Conservation (phyloP, 2,329 filamentous ascomycete genomes). For the Diaporthe ampelina region DNA sequence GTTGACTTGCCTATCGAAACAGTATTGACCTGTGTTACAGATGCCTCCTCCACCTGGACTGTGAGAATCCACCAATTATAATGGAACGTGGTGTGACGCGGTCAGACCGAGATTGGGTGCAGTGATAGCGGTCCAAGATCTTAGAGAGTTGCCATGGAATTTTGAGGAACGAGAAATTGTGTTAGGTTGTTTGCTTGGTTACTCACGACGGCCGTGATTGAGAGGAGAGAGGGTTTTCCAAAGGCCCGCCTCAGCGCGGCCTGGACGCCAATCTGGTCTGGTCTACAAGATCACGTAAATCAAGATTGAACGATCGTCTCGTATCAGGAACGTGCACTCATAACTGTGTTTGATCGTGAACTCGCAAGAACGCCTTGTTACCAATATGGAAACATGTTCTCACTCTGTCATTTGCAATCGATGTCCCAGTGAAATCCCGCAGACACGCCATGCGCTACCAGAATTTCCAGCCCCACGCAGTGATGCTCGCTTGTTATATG, state of each 20-base stretch:
- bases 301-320: conserved; percentile 9
- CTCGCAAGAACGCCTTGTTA: not conserved
- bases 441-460: not conserved
- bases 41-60: conserved; percentile 71
- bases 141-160: not conserved
- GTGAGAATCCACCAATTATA: conserved; percentile 45
- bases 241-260: not conserved
- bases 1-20: conserved; percentile 4
- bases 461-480: conserved; percentile 9
- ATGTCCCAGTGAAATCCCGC: not conserved
- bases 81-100: not conserved
- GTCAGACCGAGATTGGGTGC: not conserved
- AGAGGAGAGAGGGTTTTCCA: not conserved
- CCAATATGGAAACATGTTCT: not conserved
- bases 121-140: not conserved
- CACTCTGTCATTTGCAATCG: not conserved
- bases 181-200: not conserved
- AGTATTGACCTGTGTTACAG: conserved; percentile 51
- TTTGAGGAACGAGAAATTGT: conserved; percentile 3
- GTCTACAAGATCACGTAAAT: not conserved
- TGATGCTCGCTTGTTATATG: conserved; percentile 38
- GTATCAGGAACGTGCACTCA: not conserved
- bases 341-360: not conserved
- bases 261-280: not conserved
- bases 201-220: not conserved